phyloP scores from a whole-genome alignment of 2,329 filamentous ascomycete genomes.

The Venturia nashicola region DNA sequence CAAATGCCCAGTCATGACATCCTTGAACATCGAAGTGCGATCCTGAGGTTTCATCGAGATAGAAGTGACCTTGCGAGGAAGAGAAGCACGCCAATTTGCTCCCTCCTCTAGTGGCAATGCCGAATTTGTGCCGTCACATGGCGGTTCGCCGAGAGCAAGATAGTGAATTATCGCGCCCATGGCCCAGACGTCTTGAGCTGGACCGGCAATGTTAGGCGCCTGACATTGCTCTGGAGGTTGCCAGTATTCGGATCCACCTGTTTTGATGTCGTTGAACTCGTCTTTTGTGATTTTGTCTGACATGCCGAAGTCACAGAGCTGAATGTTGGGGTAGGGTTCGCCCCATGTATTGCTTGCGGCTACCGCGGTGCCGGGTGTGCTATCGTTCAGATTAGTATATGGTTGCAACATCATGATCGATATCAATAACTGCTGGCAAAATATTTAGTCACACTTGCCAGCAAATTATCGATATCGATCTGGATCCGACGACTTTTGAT shows the following conservation, averaged over 20 bases:
- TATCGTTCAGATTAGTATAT: neutral
- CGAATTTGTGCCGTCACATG: neutral
- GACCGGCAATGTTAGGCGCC: neutral
- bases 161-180: constrained; percentile 11
- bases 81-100: neutral
- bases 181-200: constrained; percentile 10
- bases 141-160: constrained; percentile 6
- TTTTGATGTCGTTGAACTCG: neutral
- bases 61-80: neutral
- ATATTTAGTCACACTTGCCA: neutral
- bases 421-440: neutral
- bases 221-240: constrained; percentile 9
- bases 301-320: constrained; percentile 7
- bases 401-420: neutral
- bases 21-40: neutral
- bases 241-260: constrained; percentile 4
- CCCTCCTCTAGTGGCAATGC: neutral
- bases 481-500: too few species aligned
- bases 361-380: neutral
- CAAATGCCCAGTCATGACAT: neutral
- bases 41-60: neutral
- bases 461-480: neutral
- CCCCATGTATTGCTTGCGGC: too few species aligned
- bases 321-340: neutral
- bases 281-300: neutral